A percentile compares a stretch with the other conserved stretches of the same genome.
Conservation (phyloP, 2,329 filamentous ascomycete species). For the Dothistroma pini region DNA sequence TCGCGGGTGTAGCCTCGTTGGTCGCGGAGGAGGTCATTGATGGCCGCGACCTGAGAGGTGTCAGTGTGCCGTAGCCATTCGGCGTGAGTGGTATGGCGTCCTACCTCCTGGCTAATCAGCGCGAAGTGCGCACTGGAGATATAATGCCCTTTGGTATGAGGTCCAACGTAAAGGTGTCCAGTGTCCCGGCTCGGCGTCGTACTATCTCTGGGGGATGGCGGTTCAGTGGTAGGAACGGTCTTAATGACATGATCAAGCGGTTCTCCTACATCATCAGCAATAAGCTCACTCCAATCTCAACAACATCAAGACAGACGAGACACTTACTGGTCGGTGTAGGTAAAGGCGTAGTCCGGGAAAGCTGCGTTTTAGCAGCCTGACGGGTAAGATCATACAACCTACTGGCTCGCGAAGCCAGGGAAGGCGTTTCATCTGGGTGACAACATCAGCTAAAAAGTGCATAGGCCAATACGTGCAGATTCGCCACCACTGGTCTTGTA, state of each 20-base stretch:
- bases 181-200: conserved; percentile 19
- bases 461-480: not conserved
- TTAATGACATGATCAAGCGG: not conserved
- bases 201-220: conserved; percentile 7
- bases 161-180: conserved; percentile 22
- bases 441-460: not conserved
- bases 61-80: not conserved
- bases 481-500: not conserved
- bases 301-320: not conserved
- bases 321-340: conserved; percentile 1
- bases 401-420: conserved; percentile 19
- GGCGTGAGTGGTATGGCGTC: not conserved
- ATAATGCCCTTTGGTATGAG: conserved; percentile 23
- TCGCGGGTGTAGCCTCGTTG: conserved; percentile 13
- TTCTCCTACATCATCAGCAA: not conserved
- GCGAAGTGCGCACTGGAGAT: conserved; percentile 23
- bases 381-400: conserved; percentile 20
- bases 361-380: conserved; percentile 7
- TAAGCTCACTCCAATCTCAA: not conserved
- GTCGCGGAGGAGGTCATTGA: conserved; percentile 20
- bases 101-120: conserved; percentile 21
- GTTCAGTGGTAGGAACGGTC: not conserved
- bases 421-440: conserved; percentile 20
- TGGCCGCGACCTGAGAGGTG: conserved; percentile 18
- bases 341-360: not conserved